Percentiles rank a stretch among this genome's conserved stretches.
Conservation (phyloP, 2,329 filamentous ascomycete species). For the Simplicillium sp. region DNA sequence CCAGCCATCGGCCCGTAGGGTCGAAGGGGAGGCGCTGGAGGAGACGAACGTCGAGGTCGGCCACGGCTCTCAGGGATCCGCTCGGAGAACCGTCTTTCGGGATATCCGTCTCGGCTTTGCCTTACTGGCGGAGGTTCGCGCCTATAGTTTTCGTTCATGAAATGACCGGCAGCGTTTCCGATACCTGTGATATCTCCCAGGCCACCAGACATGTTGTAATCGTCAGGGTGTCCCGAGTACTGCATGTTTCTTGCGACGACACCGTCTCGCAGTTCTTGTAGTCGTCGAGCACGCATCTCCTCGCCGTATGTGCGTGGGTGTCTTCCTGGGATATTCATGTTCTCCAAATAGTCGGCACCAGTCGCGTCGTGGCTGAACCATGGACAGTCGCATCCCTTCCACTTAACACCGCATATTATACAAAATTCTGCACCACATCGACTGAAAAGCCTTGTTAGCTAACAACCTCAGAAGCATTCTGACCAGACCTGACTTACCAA, state of each 20-base stretch:
- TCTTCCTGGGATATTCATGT: constrained; percentile 38
- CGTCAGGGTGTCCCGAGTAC: constrained; percentile 28
- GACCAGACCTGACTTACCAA: constrained; percentile 45
- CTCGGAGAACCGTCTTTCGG: constrained; percentile 7
- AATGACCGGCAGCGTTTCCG: constrained; percentile 45
- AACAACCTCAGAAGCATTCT: neutral
- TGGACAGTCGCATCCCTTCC: constrained; percentile 76
- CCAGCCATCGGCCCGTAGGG: neutral
- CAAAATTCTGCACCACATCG: constrained; percentile 80
- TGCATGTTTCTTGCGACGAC: constrained; percentile 26
- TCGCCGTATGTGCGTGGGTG: constrained; percentile 32
- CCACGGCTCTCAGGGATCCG: constrained; percentile 31
- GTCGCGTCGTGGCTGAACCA: constrained; percentile 60
- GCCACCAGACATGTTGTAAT: constrained; percentile 20
- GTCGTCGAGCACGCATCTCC: constrained; percentile 32
- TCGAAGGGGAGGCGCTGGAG: constrained; percentile 3
- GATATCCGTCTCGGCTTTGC: neutral
- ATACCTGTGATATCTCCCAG: constrained; percentile 29
- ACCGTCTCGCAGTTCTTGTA: constrained; percentile 38
- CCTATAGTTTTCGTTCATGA: constrained; percentile 52
- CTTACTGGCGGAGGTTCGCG: constrained; percentile 16
- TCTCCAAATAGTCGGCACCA: constrained; percentile 44
- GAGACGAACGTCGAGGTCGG: constrained; percentile 2
- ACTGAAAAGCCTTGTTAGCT: constrained; percentile 27
- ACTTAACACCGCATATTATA: constrained; percentile 72